Base-by-base conservation (phyloP, 1,284 basidiomycete genomes). In the Prillingera fragicola region DNA sequence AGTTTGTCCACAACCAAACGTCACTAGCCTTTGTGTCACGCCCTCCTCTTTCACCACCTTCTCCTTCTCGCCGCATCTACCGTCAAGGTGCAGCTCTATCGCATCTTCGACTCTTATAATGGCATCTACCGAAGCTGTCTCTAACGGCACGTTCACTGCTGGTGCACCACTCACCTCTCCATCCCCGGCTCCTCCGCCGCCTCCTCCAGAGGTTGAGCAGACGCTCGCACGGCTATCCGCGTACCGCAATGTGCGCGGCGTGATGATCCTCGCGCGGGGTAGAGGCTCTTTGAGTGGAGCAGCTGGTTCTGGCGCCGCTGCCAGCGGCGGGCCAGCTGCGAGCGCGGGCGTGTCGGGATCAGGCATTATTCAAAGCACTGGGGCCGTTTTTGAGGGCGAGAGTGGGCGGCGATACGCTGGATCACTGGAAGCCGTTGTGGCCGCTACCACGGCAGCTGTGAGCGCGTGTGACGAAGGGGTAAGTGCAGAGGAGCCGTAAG, bases 381-480 rank as follows among this genome's bases (percentile, higher is more conserved):
- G 90, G 0, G 79, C 84, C 24, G 79, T 89, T 1, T 92, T 95
- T 58, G 88, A 92, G 50, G 87, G 87, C 10, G 86, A 89, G 50
- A 80, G 84, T 28, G 89, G 88, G 10, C 76, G 73, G 62, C 82
- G 79, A 57, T 92, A 92, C 59, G 88, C 87, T 1, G 74, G 75
- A 34, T 82, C 80, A 5, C 78, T 92, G n/a, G 81, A 80, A 43
- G 74, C 78, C 47, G 86, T 92, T 35, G 85, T 92, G 1, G 81
- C 83, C 55, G 80, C 77, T 44, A 85, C 87, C 24, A 80, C 84
- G 49, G 64, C 67, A 5, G 88, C 90, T 21, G 77, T 80, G 71
- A 48, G 77, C 81, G 63, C 65, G 75, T 74, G 48, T 35, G 45
- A 65, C 15, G 51, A 56, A 21, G 62, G 60, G 2, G 62, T 63